A percentile compares a stretch with the other conserved stretches of the same genome.
These are phyloP conservation scores for Aspergillus uvarum DNA, from an alignment of 2,329 filamentous ascomycete genomes.

Conservation along the genomic window DNA sequence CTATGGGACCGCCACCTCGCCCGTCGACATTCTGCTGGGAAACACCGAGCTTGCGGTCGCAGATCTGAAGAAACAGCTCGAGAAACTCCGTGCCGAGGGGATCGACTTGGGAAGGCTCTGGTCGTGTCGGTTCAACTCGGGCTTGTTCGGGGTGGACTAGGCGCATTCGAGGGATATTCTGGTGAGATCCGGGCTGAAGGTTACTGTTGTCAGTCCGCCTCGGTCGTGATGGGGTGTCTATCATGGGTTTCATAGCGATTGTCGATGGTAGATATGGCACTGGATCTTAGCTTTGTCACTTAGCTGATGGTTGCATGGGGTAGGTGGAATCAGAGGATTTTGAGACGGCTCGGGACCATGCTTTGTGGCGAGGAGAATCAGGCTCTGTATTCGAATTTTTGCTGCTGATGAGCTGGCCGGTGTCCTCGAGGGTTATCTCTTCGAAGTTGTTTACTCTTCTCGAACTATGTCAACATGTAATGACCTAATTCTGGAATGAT, in stretches of 20 bases:
- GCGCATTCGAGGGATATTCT: conserved; percentile 48
- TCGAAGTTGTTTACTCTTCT: too few relatives aligned
- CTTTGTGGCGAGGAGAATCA: too few relatives aligned
- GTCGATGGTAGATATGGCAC: background rate
- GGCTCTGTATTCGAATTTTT: too few relatives aligned
- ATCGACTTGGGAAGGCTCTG: conserved; percentile 37
- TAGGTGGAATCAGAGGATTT: too few relatives aligned
- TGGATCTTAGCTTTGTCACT: background rate
- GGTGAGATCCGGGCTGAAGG: conserved; percentile 35
- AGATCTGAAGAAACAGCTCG: conserved; percentile 49
- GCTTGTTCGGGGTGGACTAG: conserved; percentile 58
- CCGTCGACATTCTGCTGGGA: conserved; percentile 46
- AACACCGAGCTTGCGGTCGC: conserved; percentile 52
- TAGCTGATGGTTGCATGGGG: too few relatives aligned
- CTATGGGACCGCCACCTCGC: conserved; percentile 44
- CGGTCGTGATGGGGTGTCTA: conserved; percentile 10
- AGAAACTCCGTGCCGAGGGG: conserved; percentile 21
- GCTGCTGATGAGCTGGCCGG: too few relatives aligned
- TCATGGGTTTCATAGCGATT: too few relatives aligned
- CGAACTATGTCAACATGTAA: too few relatives aligned
- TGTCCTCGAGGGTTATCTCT: too few relatives aligned
- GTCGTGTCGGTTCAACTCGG: conserved; percentile 59
- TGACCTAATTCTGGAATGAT: too few relatives aligned
- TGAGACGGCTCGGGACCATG: too few relatives aligned
- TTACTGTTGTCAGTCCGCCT: conserved; percentile 36